Evolutionary conservation across 2,329 filamentous ascomycete species (phyloP).

Genomic region (Volutella citrinella): DNA sequence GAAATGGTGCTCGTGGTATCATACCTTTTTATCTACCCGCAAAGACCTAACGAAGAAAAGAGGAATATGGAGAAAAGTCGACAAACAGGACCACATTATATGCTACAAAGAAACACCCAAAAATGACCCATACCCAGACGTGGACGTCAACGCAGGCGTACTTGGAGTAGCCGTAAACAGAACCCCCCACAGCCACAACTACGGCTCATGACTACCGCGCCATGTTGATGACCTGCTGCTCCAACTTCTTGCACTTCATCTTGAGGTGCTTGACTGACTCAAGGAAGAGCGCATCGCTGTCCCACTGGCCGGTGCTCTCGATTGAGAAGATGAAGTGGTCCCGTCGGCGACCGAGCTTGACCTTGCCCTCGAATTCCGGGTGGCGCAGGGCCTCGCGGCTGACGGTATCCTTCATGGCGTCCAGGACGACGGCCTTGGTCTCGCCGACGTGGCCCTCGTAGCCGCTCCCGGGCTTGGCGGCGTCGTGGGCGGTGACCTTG

Average conservation of each 20-base stretch:
- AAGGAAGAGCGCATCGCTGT: constrained; percentile 89
- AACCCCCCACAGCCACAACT: too few relatives aligned
- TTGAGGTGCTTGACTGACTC: constrained; percentile 84
- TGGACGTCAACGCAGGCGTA: too few relatives aligned
- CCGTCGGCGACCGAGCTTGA: constrained; percentile 82
- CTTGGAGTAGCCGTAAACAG: too few relatives aligned
- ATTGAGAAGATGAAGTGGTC: constrained; percentile 98
- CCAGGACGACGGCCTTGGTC: constrained; percentile 79
- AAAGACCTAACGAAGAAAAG: constrained; percentile 18
- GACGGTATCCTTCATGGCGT: constrained; percentile 93
- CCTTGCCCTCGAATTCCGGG: constrained; percentile 90
- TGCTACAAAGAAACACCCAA: constrained; percentile 21
- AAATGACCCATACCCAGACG: too few relatives aligned
- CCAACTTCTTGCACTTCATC: constrained; percentile 74
- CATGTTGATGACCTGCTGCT: constrained; percentile 68
- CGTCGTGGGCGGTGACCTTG: constrained; percentile 66
- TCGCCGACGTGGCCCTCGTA: constrained; percentile 77
- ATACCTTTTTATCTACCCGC: constrained; percentile 31
- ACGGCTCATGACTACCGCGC: constrained; percentile 43
- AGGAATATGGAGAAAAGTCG: constrained; percentile 16
- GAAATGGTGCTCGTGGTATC: constrained; percentile 31
- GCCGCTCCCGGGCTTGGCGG: constrained; percentile 54
- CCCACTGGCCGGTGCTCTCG: constrained; percentile 93
- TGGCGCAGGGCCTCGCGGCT: constrained; percentile 90
- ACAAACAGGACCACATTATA: too few relatives aligned